phyloP scores from a whole-genome alignment of 2,329 filamentous ascomycete genomes.

The Aspergillus fumigatiaffinis region DNA sequence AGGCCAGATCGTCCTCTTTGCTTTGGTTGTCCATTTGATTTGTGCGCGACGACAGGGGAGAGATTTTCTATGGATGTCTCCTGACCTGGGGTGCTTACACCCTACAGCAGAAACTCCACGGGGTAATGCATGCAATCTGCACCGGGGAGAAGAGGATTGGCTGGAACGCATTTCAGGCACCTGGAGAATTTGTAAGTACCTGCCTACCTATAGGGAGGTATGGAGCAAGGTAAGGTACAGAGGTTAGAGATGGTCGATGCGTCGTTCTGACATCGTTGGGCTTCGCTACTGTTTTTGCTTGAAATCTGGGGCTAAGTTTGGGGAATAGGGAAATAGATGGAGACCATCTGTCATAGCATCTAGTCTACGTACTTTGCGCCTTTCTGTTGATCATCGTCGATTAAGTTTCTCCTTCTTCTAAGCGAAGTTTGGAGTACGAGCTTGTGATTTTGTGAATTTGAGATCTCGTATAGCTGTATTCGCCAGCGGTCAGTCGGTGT shows the following conservation, averaged over 20 bases:
- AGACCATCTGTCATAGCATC: no score
- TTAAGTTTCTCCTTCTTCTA: not conserved
- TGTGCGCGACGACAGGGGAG: not conserved
- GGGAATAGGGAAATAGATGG: no score
- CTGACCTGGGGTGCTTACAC: not conserved
- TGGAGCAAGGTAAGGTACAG: not conserved
- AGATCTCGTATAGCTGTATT: not conserved
- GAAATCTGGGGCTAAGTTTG: not conserved
- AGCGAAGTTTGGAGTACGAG: not conserved
- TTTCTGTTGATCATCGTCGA: not conserved
- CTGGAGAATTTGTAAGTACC: not conserved
- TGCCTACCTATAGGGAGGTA: no score
- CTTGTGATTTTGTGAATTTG: not conserved
- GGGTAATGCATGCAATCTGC: not conserved
- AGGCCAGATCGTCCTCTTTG: not conserved
- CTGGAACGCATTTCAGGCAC: not conserved
- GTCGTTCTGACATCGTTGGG: not conserved
- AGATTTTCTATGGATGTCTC: not conserved
- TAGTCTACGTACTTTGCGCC: no score
- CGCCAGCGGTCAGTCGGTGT: not conserved
- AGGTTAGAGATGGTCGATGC: not conserved
- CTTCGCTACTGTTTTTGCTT: not conserved
- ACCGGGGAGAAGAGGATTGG: not conserved
- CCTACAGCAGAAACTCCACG: not conserved
- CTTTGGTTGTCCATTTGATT: not conserved